Conservation (phyloP, 352 stramenopile genomes). For the Globisporangium parvum region DNA sequence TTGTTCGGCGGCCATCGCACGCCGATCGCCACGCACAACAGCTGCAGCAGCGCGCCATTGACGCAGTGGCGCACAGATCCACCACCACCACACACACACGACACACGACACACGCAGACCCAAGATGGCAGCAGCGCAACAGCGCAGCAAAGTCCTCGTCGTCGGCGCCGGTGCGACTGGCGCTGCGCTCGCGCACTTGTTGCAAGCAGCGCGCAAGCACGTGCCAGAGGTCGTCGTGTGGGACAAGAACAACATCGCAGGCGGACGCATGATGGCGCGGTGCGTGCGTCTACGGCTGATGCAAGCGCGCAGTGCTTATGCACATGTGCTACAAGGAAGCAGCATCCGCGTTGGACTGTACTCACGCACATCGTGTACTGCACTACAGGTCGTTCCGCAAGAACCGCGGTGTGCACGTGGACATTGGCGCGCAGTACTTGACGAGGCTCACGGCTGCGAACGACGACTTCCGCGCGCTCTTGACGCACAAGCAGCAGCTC, state of each 20-base stretch:
- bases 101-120: too few relatives aligned
- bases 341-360: background rate
- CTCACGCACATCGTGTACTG: background rate
- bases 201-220: slow-evolving; percentile 30
- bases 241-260: slow-evolving; percentile 67
- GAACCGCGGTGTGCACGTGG: slow-evolving; percentile 47
- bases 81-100: background rate
- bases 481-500: slow-evolving; percentile 25
- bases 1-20: too few relatives aligned
- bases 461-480: slow-evolving; percentile 43
- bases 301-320: background rate
- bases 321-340: background rate
- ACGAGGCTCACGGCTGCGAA: slow-evolving; percentile 42
- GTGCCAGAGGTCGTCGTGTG: slow-evolving; percentile 40
- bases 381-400: slow-evolving; percentile 42
- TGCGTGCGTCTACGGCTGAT: slow-evolving; percentile 5
- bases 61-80: background rate
- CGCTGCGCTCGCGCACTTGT: slow-evolving; percentile 38
- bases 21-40: too few relatives aligned
- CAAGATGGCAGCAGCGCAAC: slow-evolving; percentile 11
- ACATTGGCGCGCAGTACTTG: slow-evolving; percentile 69
- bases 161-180: slow-evolving; percentile 60
- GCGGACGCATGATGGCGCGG: slow-evolving; percentile 64
- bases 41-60: background rate
- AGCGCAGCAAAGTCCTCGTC: slow-evolving; percentile 40